A percentile compares a stretch with the other conserved stretches of the same genome.
These are phyloP conservation scores for Ophiostoma populinum DNA, from an alignment of 2,329 filamentous ascomycete genomes.

Conservation along the genomic window DNA sequence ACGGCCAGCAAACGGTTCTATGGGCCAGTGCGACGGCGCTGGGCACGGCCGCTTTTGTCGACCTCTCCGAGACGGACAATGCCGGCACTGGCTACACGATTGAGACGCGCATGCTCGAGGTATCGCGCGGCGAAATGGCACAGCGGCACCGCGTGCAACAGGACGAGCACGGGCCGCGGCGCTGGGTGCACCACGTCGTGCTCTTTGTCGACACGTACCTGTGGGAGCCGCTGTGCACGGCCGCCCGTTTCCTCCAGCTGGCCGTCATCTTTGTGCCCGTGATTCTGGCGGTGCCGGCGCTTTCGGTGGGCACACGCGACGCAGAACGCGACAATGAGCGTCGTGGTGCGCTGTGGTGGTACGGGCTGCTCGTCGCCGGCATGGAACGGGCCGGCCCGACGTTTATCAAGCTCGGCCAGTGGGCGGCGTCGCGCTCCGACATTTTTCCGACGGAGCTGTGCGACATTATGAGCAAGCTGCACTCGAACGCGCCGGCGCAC, in stretches of 20 bases:
- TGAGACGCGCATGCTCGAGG: conserved; percentile 75
- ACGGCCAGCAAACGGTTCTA: conserved; percentile 18
- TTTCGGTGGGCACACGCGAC: conserved; percentile 59
- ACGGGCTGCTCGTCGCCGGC: conserved; percentile 63
- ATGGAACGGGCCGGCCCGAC: conserved; percentile 93
- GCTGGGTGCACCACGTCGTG: conserved; percentile 39
- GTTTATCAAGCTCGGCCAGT: conserved; percentile 98
- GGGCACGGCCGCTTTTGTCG: conserved; percentile 39
- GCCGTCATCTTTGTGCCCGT: conserved; percentile 84
- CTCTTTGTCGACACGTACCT: conserved; percentile 55
- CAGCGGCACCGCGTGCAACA: conserved; percentile 30
- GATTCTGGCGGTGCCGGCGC: conserved; percentile 56
- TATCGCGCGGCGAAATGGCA: conserved; percentile 57
- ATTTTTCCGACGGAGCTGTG: conserved; percentile 93
- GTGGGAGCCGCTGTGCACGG: conserved; percentile 77
- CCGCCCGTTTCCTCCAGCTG: conserved; percentile 73
- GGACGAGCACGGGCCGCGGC: conserved; percentile 39
- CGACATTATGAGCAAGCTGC: conserved; percentile 79
- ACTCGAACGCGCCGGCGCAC: conserved; percentile 88
- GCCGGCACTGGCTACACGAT: conserved; percentile 41
- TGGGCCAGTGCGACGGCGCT: conserved; percentile 22
- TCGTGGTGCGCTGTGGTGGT: conserved; percentile 84
- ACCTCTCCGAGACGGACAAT: conserved; percentile 38
- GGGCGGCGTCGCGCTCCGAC: conserved; percentile 89
- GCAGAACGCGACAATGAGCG: conserved; percentile 55